These are phyloP conservation scores for Alternaria arborescens DNA, from an alignment of 2,329 filamentous ascomycete genomes.

Conservation along the genomic window DNA sequence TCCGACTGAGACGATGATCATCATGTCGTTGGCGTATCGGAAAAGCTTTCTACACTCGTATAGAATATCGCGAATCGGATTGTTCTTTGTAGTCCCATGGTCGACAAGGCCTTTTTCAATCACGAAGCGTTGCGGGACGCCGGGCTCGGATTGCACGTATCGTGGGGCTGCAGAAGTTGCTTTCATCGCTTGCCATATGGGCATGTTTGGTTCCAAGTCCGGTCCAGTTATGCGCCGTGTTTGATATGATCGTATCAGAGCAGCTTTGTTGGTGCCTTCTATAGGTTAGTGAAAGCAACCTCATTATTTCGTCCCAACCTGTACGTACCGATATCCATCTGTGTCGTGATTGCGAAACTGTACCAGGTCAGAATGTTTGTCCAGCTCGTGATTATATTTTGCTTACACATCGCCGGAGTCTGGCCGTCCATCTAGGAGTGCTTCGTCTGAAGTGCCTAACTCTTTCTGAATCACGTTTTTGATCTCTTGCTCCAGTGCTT, in stretches of 20 bases:
- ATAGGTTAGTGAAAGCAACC: neutral
- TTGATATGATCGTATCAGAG: slow-evolving; percentile 42
- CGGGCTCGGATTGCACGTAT: slow-evolving; percentile 29
- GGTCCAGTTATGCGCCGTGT: slow-evolving; percentile 43
- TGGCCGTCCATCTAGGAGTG: slow-evolving; percentile 33
- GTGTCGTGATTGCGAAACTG: slow-evolving; percentile 41
- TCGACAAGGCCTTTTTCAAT: slow-evolving; percentile 44
- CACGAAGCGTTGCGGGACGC: slow-evolving; percentile 27
- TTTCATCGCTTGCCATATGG: slow-evolving; percentile 38
- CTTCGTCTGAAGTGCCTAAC: slow-evolving; percentile 27
- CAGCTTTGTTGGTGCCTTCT: slow-evolving; percentile 34
- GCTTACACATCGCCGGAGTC: slow-evolving; percentile 45
- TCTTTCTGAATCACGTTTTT: slow-evolving; percentile 31
- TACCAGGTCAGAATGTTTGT: slow-evolving; percentile 10
- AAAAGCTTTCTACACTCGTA: slow-evolving; percentile 45
- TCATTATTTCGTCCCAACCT: neutral
- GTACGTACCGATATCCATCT: slow-evolving; percentile 36
- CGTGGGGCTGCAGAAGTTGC: slow-evolving; percentile 36
- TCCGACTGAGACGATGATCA: slow-evolving; percentile 44
- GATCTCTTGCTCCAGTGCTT: slow-evolving; percentile 32
- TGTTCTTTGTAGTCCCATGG: slow-evolving; percentile 44
- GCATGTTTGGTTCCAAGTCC: slow-evolving; percentile 37
- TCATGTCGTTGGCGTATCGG: slow-evolving; percentile 42
- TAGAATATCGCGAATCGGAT: slow-evolving; percentile 41
- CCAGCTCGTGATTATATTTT: neutral